Evolutionary conservation across 352 stramenopile species (phyloP).

Genomic region (Phytophthora fragariae): DNA sequence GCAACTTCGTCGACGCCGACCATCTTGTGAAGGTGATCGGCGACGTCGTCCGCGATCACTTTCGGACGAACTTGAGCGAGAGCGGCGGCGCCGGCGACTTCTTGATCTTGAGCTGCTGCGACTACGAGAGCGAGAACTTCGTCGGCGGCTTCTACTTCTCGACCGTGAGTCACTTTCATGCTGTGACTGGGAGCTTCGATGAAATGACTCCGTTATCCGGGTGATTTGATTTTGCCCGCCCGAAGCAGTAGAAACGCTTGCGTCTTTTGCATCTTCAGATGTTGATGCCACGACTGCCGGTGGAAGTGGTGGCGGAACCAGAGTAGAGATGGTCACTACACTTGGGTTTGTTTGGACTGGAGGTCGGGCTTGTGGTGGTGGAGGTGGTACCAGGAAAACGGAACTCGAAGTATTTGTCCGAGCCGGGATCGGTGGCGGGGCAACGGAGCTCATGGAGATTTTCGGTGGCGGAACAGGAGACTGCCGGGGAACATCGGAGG

Average conservation of each 20-base stretch:
- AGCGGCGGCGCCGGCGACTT: slow-evolving; percentile 25
- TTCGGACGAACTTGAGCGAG: slow-evolving; percentile 33
- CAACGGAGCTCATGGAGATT: not conserved
- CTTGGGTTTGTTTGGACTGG: slow-evolving; percentile 9
- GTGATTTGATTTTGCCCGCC: not conserved
- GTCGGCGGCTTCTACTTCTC: slow-evolving; percentile 27
- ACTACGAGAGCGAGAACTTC: slow-evolving; percentile 27
- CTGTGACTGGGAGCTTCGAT: slow-evolving; percentile 4
- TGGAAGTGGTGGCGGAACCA: slow-evolving; percentile 21
- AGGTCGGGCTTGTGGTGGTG: slow-evolving; percentile 5
- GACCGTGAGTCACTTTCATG: slow-evolving; percentile 24
- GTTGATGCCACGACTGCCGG: slow-evolving; percentile 10
- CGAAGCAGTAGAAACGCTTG: not conserved
- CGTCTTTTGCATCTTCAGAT: slow-evolving; percentile 3
- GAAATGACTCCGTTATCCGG: not conserved
- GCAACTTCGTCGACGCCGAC: slow-evolving; percentile 23
- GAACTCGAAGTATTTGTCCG: not conserved
- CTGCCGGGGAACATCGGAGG: slow-evolving; percentile 10
- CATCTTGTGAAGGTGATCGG: slow-evolving; percentile 15
- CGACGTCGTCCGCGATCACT: slow-evolving; percentile 20
- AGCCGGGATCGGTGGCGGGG: slow-evolving; percentile 1
- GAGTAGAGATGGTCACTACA: not conserved
- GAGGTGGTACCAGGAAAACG: not conserved
- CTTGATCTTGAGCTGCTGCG: slow-evolving; percentile 28
- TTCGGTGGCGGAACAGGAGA: slow-evolving; percentile 6